Evolutionary conservation across 2,329 filamentous ascomycete species (phyloP), one percentile per base, ranked within the genome.

Genomic region (Daldinia sp.): DNA sequence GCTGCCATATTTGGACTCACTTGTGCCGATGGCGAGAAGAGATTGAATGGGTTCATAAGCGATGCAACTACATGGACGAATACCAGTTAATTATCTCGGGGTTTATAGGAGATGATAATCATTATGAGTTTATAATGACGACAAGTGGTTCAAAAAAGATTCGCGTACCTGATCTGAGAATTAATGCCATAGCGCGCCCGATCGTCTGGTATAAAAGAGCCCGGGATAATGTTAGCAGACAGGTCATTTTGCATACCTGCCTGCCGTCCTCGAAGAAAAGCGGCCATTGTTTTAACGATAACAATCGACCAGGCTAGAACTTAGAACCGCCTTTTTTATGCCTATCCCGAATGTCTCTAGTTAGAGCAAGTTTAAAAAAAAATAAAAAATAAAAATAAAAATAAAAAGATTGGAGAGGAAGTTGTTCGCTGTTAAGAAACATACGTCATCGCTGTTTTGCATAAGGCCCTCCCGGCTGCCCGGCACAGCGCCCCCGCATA

Each of bases 41-140:
- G 94, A 97, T 76, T 99, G 95, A 10, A 97, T 85, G 1, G 95
- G 94, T 69, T 98, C 94, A 80, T 96, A 98, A 63, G 93, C 91
- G 68, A 98, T 81, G 67, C 90, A 91, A 71, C 92, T 93, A 71
- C 85, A 82, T 70, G 1, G 85, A 85, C 21, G 76, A 79, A 25
- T 29, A 41, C 50, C 53, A 56, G 52, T 63, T 48, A 19, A 25
- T 13, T 19, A 48, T 13, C 25, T 2, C 25, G n/a, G 43, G 8
- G 19, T 7, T 4, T 29, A 30, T 19, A 27, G 17, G 21, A 29
- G 15, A 13, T 48, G 30, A 11, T 19, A 61, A 43, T 32, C 21
- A 39, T 35, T 5, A 48, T 39, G 34, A 34, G 27, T 29, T 19
- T 17, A 53, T 13, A 19, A 23, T 32, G n/a, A 53, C 30, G 34